Evolutionary conservation across 1,139 yeast species (phyloP).

Genomic region (Kodamaea ohmeri): DNA sequence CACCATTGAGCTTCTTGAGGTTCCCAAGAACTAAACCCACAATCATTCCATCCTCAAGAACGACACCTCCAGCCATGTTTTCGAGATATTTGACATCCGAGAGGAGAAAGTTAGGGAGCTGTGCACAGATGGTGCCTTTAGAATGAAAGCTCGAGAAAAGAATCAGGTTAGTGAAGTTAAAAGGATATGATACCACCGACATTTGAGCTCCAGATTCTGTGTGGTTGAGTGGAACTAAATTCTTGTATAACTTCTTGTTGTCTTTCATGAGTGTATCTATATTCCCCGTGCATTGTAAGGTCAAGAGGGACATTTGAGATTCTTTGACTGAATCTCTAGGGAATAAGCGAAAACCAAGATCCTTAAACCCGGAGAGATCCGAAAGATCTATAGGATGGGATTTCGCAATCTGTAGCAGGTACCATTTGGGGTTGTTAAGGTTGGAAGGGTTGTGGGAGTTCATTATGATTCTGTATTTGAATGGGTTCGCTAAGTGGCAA

Average conservation of each 20-base stretch:
- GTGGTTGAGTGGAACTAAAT: neutral
- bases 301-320: slow-evolving; percentile 5
- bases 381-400: neutral
- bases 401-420: slow-evolving; percentile 11
- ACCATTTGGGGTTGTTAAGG: slow-evolving; percentile 25
- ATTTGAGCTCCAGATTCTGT: slow-evolving; percentile 17
- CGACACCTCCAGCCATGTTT: slow-evolving; percentile 64
- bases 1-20: slow-evolving; percentile 51
- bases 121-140: slow-evolving; percentile 44
- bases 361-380: slow-evolving; percentile 17
- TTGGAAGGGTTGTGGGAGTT: slow-evolving; percentile 17
- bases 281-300: slow-evolving; percentile 2
- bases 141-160: slow-evolving; percentile 50
- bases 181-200: slow-evolving; percentile 47
- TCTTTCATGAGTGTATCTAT: slow-evolving; percentile 6
- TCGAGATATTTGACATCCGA: slow-evolving; percentile 59
- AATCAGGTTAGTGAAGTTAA: slow-evolving; percentile 57
- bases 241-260: slow-evolving; percentile 8
- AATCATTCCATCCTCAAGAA: slow-evolving; percentile 17
- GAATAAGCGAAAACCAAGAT: slow-evolving; percentile 27
- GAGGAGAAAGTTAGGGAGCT: slow-evolving; percentile 33
- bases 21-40: slow-evolving; percentile 57
- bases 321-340: slow-evolving; percentile 24
- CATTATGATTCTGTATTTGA: slow-evolving; percentile 20
- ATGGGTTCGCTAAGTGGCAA: slow-evolving; percentile 17